Evolutionary conservation across 2,329 filamentous ascomycete genomes (phyloP).

Genomic region (Paecilomyces sp.): DNA sequence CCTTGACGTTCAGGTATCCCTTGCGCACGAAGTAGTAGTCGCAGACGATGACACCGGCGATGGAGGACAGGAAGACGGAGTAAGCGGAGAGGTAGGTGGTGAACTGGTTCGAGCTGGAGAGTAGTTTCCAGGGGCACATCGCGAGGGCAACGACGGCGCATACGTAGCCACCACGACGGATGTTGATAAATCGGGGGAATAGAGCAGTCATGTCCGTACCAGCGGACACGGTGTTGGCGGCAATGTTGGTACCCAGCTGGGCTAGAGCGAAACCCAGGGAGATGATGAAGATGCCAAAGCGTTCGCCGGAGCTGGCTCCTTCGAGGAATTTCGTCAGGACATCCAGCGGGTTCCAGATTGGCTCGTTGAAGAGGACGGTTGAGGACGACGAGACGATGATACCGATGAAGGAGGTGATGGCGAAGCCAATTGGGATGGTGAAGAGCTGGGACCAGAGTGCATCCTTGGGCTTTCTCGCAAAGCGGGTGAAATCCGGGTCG

Average conservation of each 20-base stretch:
- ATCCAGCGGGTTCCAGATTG: slow-evolving; percentile 67
- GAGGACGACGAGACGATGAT: slow-evolving; percentile 69
- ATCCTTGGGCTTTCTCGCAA: slow-evolving; percentile 67
- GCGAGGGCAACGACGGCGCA: slow-evolving; percentile 72
- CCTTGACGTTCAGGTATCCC: slow-evolving; percentile 70
- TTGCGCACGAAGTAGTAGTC: slow-evolving; percentile 84
- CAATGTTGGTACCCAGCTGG: slow-evolving; percentile 80
- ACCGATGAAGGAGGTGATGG: slow-evolving; percentile 75
- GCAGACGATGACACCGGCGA: slow-evolving; percentile 81
- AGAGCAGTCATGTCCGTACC: slow-evolving; percentile 78
- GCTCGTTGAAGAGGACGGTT: slow-evolving; percentile 54
- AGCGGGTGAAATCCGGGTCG: slow-evolving; percentile 78
- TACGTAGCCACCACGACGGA: slow-evolving; percentile 79
- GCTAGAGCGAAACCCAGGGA: slow-evolving; percentile 65
- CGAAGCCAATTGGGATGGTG: slow-evolving; percentile 65
- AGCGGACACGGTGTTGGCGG: slow-evolving; percentile 77
- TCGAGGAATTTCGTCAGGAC: slow-evolving; percentile 62
- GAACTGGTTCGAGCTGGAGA: slow-evolving; percentile 71
- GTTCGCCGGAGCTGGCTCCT: slow-evolving; percentile 59
- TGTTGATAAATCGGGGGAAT: slow-evolving; percentile 72
- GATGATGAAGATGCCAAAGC: slow-evolving; percentile 71
- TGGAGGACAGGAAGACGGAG: slow-evolving; percentile 87
- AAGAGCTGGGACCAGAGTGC: slow-evolving; percentile 75
- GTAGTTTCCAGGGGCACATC: slow-evolving; percentile 76
- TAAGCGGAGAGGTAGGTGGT: slow-evolving; percentile 89